Evolutionary conservation across 495 filamentous ascomycete species (phyloP), one percentile per base, ranked within the genome.

Genomic region (Penicilliopsis zonata): DNA sequence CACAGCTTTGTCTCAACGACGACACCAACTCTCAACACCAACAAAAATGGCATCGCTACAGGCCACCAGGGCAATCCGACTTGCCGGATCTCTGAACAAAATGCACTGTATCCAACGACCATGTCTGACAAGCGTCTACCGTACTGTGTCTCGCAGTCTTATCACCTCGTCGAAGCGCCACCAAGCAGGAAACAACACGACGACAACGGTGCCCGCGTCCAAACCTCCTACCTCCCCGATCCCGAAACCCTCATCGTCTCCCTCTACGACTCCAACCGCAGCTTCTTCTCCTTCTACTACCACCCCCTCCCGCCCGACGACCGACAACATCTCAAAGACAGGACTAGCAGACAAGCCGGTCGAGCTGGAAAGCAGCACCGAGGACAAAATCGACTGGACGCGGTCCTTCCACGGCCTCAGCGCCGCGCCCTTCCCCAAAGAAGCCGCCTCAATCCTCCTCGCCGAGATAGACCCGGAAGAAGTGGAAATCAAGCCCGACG

Each of bases 401-500:
- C 80, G 76, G 13, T 95, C 87, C 0, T 98, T 80, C 69, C 81
- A 94, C 55, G 90, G 90, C 1, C 72, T 96, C 16, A 82, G 78
- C 10, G 67, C 72, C 0, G 63, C 68, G 22, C 70, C 86, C 0
- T 96, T 98, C 58, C 56, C 74, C 17, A 67, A 78, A 32, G 86
- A 94, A 65, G 67, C 75, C 9, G 68, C 78, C 3, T 70, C 78
- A 18, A 61, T 86, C 4, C 59, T 98, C 30, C 68, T 85, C 35
- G 68, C 72, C 18, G 73, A 73, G 14, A 61, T 86, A 7, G 57
- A 73, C 21, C 57, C 68, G 4, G 70, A 81, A 12, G 88, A 96
- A 55, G 74, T 98, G 28, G 90, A 98, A 67, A 76, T 96, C 47
- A 98, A 98, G 64, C 80, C 83, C 16, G 90, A 98, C 58, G 90